Evolutionary conservation across 1,284 basidiomycete species (phyloP).

Genomic region (Tylopilus orsonianus): DNA sequence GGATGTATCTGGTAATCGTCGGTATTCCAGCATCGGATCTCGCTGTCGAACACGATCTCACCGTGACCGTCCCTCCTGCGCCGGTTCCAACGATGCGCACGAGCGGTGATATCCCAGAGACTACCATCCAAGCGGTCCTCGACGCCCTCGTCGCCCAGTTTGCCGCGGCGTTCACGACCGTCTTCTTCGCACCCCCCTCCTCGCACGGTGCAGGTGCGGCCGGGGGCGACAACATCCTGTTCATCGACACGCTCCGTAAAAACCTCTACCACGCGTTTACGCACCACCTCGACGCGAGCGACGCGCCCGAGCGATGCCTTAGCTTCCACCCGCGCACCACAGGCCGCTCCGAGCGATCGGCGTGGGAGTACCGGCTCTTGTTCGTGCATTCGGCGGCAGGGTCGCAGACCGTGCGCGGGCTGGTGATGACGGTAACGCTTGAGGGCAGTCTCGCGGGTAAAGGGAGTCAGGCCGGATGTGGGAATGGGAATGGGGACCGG

Average conservation of each 20-base stretch:
- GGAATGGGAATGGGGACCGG: too few species aligned
- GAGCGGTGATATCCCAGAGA: neutral
- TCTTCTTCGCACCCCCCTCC: neutral
- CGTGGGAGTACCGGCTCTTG: slow-evolving; percentile 9
- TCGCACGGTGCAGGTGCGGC: neutral
- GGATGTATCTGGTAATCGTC: neutral
- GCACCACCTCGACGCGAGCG: slow-evolving; percentile 5
- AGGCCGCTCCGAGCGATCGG: neutral
- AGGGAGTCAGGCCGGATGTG: too few species aligned
- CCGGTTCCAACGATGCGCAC: neutral
- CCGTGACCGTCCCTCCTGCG: neutral
- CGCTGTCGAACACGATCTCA: slow-evolving; percentile 1
- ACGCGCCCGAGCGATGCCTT: slow-evolving; percentile 1
- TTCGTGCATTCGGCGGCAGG: slow-evolving; percentile 2
- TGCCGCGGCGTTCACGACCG: neutral
- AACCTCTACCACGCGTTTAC: slow-evolving; percentile 10
- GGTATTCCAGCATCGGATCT: slow-evolving; percentile 4
- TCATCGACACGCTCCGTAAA: slow-evolving; percentile 8
- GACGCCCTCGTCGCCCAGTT: slow-evolving; percentile 10
- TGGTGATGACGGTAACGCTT: slow-evolving; percentile 12
- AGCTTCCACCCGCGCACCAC: neutral
- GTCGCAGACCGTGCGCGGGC: neutral
- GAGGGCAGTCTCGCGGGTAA: slow-evolving; percentile 2
- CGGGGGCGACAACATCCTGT: neutral
- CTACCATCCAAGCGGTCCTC: slow-evolving; percentile 5